Conservation (phyloP, 2,329 filamentous ascomycete genomes). For the Claviceps sp. region DNA sequence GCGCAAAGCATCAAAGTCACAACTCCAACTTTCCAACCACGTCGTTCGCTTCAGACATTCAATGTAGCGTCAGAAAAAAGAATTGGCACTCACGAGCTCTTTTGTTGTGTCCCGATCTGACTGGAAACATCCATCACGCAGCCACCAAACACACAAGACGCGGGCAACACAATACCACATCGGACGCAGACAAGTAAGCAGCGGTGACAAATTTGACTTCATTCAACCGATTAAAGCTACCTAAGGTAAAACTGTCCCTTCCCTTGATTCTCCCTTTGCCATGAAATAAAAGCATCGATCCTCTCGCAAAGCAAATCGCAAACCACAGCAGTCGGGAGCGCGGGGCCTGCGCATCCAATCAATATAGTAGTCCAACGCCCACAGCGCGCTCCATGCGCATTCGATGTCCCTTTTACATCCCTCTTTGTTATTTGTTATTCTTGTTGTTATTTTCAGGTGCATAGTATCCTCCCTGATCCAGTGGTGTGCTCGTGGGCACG, state of each 20-base stretch:
- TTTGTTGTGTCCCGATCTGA: neutral
- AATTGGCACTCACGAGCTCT: neutral
- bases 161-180: neutral
- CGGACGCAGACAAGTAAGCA: neutral
- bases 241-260: slow-evolving; percentile 3
- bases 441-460: neutral
- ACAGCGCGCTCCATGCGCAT: neutral
- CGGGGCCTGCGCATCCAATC: neutral
- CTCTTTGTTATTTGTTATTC: neutral
- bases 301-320: neutral
- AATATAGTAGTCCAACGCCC: neutral
- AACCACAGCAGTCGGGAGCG: neutral
- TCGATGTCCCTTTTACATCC: slow-evolving; percentile 9
- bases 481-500: slow-evolving; percentile 12
- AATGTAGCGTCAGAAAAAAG: no score
- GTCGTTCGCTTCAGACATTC: neutral
- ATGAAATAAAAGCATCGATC: neutral
- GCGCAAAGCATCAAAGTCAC: neutral
- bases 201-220: neutral
- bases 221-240: slow-evolving; percentile 2
- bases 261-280: neutral
- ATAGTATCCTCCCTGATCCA: slow-evolving; percentile 7
- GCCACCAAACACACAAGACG: neutral
- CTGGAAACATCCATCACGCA: neutral
- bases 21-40: neutral